A percentile compares a stretch with the other conserved stretches of the same genome.
Conservation (phyloP, 768 basidiomycete genomes). For the Termitomyces titanicus region DNA sequence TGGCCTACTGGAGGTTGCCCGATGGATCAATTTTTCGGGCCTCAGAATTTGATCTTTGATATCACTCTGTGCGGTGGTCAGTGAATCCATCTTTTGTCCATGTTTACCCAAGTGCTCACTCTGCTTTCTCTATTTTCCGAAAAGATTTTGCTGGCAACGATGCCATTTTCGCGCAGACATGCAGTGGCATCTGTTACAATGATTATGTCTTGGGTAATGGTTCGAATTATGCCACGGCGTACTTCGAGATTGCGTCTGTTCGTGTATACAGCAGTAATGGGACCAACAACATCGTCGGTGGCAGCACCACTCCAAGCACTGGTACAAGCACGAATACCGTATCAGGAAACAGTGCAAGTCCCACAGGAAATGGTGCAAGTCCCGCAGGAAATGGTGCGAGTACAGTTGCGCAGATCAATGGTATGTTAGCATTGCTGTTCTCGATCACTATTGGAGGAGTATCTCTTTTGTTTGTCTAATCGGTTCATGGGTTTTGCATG, state of each 20-base stretch:
- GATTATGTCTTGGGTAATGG: slow-evolving; percentile 66
- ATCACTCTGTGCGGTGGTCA: slow-evolving; percentile 68
- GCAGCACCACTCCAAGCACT: slow-evolving; percentile 6
- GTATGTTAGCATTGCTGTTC: not conserved
- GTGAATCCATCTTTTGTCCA: slow-evolving; percentile 9
- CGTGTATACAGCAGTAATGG: slow-evolving; percentile 40
- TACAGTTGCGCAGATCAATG: not conserved
- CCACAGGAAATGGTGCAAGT: too few relatives aligned
- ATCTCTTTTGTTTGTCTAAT: slow-evolving; percentile 1
- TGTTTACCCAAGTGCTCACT: not conserved
- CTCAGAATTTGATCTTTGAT: slow-evolving; percentile 68
- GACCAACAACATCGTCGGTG: slow-evolving; percentile 20
- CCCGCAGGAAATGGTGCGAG: not conserved
- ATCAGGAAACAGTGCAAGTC: slow-evolving; percentile 1
- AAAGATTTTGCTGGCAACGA: slow-evolving; percentile 49
- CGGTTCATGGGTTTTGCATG: not conserved
- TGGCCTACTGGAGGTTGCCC: slow-evolving; percentile 59
- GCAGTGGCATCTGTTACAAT: slow-evolving; percentile 63
- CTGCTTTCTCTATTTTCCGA: not conserved
- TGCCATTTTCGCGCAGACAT: slow-evolving; percentile 54
- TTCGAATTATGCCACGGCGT: slow-evolving; percentile 59
- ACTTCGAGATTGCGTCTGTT: slow-evolving; percentile 69
- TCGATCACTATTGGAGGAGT: not conserved
- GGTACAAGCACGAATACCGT: not conserved
- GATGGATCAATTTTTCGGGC: slow-evolving; percentile 49